Evolutionary conservation across 192 early-diverging fungal genomes (phyloP).

Genomic region (Entophlyctis helioformis): DNA sequence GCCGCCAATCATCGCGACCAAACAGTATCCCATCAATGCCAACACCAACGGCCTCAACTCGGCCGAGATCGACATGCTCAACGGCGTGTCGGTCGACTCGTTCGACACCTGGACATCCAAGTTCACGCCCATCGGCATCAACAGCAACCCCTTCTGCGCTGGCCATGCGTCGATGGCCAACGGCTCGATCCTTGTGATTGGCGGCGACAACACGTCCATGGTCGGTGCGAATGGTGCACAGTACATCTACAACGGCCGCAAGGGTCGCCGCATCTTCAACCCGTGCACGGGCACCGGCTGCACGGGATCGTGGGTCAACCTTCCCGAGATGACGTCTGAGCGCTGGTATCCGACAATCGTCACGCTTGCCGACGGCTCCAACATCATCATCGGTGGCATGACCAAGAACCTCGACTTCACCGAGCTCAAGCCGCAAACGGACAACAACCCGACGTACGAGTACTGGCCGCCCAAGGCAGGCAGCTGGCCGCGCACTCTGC

Average conservation of each 20-base stretch:
- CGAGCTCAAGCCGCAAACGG: no score
- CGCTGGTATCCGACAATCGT: conserved; percentile 6
- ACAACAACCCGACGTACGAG: conserved; percentile 22
- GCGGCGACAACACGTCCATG: conserved; percentile 15
- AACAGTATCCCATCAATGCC: no score
- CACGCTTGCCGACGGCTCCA: conserved; percentile 1
- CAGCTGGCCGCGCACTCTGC: not conserved
- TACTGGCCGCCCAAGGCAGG: conserved; percentile 12
- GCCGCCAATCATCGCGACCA: no score
- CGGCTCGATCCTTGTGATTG: conserved; percentile 22
- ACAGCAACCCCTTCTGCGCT: conserved; percentile 17
- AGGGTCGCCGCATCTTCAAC: conserved; percentile 3
- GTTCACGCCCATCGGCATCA: no score
- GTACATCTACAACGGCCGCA: conserved; percentile 9
- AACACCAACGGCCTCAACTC: no score
- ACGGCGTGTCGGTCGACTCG: no score
- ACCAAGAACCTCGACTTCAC: conserved; percentile 9
- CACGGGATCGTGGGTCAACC: no score
- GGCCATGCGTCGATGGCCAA: conserved; percentile 22
- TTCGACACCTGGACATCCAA: no score
- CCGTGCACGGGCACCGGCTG: conserved; percentile 1
- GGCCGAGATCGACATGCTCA: no score
- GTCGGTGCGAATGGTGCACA: no score
- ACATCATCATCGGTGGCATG: conserved; percentile 11
- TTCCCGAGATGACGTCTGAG: not conserved